Evolutionary conservation across 768 basidiomycete species (phyloP), one percentile per base, ranked within the genome.

Genomic region (Lentinula edodes): DNA sequence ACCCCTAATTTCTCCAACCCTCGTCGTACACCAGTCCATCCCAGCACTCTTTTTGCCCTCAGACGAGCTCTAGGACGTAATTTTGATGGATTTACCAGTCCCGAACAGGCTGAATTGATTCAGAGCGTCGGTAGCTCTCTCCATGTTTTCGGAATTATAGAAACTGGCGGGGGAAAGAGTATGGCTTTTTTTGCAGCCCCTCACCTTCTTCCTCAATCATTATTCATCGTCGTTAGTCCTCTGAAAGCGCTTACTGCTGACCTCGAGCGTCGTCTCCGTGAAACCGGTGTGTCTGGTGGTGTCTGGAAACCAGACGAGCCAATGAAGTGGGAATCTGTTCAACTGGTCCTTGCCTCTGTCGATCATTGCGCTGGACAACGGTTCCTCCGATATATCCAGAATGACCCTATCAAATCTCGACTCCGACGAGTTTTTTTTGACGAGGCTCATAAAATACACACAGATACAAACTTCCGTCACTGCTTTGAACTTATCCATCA

Each of bases 71-170:
- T 50, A 0, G 28, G 58, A 13, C 35, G 35, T 13, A 23, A 5
- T 15, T 36, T 20, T 36, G 7, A 20, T 6, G 16, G n/a, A 36
- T 52, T 52, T 7, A 60, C 15, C 6, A 52, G 48, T 34, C 46
- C 12, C 5, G 59, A 52, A 18, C 59, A 60, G 20, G 59, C 59
- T 1, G 59, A 60, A 34, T 50, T 60, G 10, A 28, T 60, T 18
- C 52, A 60, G 32, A 58, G 57, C n/a, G 42, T 48, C 8, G 16
- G 45, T 3, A 46, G 43, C n/a, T 16, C 6, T 3, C 34, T n/a
- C 15, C 59, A 60, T 42, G 51, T 60, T 20, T n/a, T 60, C 34
- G 46, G 38, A 4, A 48, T 60, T 15, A 13, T 52, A 0, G 48
- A 36, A 9, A 51, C 59, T 34, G 59, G 59, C 6, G 46, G 34